Conservation (phyloP, 495 filamentous ascomycete species). For the Pyrenula massariospora region DNA sequence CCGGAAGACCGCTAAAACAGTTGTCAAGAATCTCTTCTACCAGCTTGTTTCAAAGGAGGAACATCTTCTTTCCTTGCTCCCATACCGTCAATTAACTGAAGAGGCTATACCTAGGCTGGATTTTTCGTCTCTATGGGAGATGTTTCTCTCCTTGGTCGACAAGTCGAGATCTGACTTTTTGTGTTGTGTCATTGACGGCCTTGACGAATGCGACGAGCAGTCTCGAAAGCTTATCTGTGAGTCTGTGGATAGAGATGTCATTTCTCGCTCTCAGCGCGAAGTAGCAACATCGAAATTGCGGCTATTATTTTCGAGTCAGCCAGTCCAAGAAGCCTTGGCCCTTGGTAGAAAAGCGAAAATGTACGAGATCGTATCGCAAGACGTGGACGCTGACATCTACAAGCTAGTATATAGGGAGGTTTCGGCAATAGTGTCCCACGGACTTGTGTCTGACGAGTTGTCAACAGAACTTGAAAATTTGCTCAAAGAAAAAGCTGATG, state of each 20-base stretch:
- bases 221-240: not conserved
- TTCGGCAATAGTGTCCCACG: not conserved
- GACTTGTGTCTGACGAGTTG: not conserved
- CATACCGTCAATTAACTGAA: constrained; percentile 1
- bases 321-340: not conserved
- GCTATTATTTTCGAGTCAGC: not conserved
- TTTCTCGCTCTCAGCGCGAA: not conserved
- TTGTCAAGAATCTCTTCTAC: constrained; percentile 1
- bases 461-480: not conserved
- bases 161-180: not conserved
- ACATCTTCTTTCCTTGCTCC: not conserved
- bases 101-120: not conserved
- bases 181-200: constrained; percentile 1
- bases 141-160: not conserved
- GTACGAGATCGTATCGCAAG: not conserved
- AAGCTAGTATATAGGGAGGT: not conserved
- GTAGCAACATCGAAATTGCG: not conserved
- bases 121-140: not conserved
- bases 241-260: not conserved
- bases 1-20: not conserved
- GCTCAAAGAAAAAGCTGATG: not conserved
- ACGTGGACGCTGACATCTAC: not conserved
- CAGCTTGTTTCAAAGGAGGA: not conserved
- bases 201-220: constrained; percentile 2
- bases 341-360: not conserved